phyloP scores from a whole-genome alignment of 2,329 filamentous ascomycete species.

The Hypocrella siamensis region DNA sequence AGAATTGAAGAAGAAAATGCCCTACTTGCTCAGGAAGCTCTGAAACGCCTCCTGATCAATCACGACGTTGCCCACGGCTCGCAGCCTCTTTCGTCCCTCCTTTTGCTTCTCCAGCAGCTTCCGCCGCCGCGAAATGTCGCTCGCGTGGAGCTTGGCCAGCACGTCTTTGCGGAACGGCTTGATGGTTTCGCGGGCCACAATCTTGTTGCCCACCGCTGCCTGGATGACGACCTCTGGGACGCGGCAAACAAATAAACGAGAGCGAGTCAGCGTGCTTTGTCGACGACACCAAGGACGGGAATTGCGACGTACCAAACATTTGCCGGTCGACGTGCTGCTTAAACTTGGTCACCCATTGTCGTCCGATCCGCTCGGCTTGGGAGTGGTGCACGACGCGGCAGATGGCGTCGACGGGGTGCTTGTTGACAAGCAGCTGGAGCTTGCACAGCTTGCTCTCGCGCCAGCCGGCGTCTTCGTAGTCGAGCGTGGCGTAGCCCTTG shows the following conservation, averaged over 20 bases:
- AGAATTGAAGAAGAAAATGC: no score
- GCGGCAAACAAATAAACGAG: not conserved
- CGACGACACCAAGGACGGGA: no score
- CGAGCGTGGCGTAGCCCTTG: conserved; percentile 88
- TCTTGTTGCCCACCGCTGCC: conserved; percentile 64
- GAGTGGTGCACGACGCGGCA: conserved; percentile 75
- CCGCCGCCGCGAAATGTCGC: conserved; percentile 64
- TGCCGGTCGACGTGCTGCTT: conserved; percentile 93
- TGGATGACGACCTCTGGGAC: conserved; percentile 73
- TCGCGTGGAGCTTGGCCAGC: conserved; percentile 79
- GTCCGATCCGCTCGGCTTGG: conserved; percentile 66
- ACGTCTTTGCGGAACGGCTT: conserved; percentile 97
- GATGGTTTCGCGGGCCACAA: conserved; percentile 84
- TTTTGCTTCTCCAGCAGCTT: conserved; percentile 96
- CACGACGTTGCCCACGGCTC: conserved; percentile 76
- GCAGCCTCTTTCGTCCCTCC: conserved; percentile 76
- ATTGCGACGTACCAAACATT: conserved; percentile 50
- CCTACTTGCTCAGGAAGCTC: conserved; percentile 69
- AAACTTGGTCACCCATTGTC: conserved; percentile 87
- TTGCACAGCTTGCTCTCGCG: conserved; percentile 67
- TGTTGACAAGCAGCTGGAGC: conserved; percentile 86
- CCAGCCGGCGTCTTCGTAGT: conserved; percentile 94
- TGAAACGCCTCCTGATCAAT: conserved; percentile 96
- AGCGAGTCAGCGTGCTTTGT: no score
- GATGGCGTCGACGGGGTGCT: conserved; percentile 82